phyloP scores from a whole-genome alignment of 139 green algal genomes.

The Picochlorum sp. region DNA sequence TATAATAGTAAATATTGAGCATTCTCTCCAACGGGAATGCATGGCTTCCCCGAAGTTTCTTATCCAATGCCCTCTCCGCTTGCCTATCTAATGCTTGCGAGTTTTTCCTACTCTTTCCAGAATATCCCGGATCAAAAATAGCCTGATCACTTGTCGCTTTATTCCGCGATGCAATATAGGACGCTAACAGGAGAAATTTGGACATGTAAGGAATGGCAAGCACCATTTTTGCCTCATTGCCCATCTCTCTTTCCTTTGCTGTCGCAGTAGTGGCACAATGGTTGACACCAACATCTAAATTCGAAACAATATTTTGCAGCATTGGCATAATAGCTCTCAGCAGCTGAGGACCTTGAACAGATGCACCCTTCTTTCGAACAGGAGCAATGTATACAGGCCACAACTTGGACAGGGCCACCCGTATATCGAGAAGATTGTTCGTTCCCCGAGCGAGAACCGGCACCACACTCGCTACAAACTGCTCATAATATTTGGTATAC shows the following conservation, averaged over 20 bases:
- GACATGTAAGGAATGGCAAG: conserved; percentile 41
- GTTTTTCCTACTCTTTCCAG: conserved; percentile 9
- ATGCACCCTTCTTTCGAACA: neutral
- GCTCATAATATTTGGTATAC: neutral
- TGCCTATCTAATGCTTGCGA: conserved; percentile 25
- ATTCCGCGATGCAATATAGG: conserved; percentile 51
- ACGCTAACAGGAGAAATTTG: conserved; percentile 44
- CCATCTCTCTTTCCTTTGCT: conserved; percentile 3
- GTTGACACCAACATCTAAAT: neutral
- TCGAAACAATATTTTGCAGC: conserved; percentile 1
- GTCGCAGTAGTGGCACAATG: neutral
- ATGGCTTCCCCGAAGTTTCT: conserved; percentile 39
- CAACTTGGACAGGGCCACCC: neutral
- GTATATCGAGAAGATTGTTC: neutral
- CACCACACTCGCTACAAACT: neutral
- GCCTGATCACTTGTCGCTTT: conserved; percentile 34
- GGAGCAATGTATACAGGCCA: neutral
- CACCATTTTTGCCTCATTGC: conserved; percentile 10
- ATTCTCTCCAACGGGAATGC: conserved; percentile 53
- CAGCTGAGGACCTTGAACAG: conserved; percentile 1
- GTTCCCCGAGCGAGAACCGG: neutral
- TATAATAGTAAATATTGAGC: conserved; percentile 44
- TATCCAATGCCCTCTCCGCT: conserved; percentile 44
- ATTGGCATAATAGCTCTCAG: neutral
- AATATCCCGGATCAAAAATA: conserved; percentile 31